Evolutionary conservation across 257 asterid species (phyloP).

Genomic region (Nicotiana benthamiana): DNA sequence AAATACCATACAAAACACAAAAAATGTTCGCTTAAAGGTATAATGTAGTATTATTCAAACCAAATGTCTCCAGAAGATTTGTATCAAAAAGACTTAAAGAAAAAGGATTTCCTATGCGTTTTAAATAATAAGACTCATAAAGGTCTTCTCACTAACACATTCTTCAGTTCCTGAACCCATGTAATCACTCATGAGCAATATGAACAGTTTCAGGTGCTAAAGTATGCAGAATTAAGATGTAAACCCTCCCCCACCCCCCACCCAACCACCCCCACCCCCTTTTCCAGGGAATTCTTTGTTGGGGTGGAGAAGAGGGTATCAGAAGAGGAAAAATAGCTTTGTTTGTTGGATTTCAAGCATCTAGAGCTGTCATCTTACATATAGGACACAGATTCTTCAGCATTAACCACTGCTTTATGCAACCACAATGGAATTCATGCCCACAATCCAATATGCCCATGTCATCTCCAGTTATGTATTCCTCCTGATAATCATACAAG

Average conservation of each 20-base stretch:
- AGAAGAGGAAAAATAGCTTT: background rate
- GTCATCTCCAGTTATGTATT: constrained; percentile 49
- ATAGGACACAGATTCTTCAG: constrained; percentile 83
- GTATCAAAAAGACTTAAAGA: background rate
- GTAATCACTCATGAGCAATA: background rate
- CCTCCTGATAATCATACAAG: constrained; percentile 39
- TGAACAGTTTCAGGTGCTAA: background rate
- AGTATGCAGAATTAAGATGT: background rate
- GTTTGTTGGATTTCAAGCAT: constrained; percentile 18
- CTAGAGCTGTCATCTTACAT: constrained; percentile 70
- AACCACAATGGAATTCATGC: constrained; percentile 66
- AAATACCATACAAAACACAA: background rate
- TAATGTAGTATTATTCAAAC: background rate
- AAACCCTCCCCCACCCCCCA: background rate
- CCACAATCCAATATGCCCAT: constrained; percentile 66
- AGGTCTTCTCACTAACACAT: background rate
- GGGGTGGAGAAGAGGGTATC: background rate
- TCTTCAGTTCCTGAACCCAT: background rate
- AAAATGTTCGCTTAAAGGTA: background rate
- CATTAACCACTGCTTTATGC: constrained; percentile 79
- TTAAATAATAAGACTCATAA: background rate
- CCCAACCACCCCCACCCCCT: background rate
- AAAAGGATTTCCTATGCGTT: background rate
- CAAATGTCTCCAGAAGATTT: background rate
- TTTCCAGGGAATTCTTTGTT: background rate